Conservation (phyloP, 1,284 basidiomycete genomes). For the Xerocomus amazonicus region DNA sequence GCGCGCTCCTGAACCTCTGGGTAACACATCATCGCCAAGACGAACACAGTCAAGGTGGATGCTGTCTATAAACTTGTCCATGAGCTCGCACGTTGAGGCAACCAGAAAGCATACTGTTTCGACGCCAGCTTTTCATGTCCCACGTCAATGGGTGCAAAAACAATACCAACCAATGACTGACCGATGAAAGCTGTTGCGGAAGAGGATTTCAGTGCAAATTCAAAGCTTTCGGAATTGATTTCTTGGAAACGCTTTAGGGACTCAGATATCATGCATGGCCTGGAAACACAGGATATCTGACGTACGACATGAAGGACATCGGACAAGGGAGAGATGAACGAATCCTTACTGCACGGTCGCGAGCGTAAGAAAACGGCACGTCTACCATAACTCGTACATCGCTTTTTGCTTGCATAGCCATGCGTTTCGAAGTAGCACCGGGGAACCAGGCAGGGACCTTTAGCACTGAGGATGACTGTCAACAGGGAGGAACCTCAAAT, state of each 20-base stretch:
- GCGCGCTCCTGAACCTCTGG: constrained; percentile 38
- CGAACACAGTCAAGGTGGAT: constrained; percentile 32
- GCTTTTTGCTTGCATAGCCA: constrained; percentile 31
- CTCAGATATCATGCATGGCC: constrained; percentile 31
- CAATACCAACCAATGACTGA: constrained; percentile 9
- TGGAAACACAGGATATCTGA: constrained; percentile 21
- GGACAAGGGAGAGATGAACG: neutral
- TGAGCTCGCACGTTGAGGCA: neutral
- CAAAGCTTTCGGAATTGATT: constrained; percentile 18
- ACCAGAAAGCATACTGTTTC: constrained; percentile 23
- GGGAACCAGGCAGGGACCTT: constrained; percentile 30
- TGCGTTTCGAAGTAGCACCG: constrained; percentile 28
- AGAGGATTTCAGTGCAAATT: constrained; percentile 29
- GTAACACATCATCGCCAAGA: constrained; percentile 38
- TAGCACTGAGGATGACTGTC: constrained; percentile 24
- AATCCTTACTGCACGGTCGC: constrained; percentile 23
- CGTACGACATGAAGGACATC: neutral
- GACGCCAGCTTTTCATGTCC: constrained; percentile 26
- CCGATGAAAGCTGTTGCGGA: constrained; percentile 35
- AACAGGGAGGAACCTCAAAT: constrained; percentile 3
- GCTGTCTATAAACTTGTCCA: constrained; percentile 23
- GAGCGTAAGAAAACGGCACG: constrained; percentile 30
- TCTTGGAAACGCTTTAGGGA: constrained; percentile 24
- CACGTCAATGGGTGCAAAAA: constrained; percentile 6
- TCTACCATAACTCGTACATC: constrained; percentile 31